Evolutionary conservation across 2,329 filamentous ascomycete genomes (phyloP).

Genomic region (Tolypocladium paradoxum): DNA sequence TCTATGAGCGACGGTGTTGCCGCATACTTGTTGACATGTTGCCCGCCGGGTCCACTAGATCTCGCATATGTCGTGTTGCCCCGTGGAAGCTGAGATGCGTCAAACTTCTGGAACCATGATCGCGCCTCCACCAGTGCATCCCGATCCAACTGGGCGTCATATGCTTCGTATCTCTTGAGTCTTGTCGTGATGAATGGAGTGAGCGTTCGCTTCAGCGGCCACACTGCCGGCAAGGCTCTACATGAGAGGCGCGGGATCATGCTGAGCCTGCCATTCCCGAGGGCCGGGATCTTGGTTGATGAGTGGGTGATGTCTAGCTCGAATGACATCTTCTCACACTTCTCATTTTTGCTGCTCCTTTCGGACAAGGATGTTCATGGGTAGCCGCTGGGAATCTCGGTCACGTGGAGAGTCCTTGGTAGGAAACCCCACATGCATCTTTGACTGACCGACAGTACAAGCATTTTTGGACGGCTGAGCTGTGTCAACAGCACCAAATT

Average conservation of each 20-base stretch:
- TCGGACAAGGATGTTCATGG: background rate
- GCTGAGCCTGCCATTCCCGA: background rate
- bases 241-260: background rate
- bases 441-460: no score
- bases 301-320: background rate
- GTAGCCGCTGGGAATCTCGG: no score
- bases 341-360: background rate
- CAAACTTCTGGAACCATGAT: slow-evolving; percentile 37
- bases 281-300: background rate
- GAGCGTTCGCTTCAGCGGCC: background rate
- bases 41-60: slow-evolving; percentile 51
- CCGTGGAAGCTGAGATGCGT: slow-evolving; percentile 31
- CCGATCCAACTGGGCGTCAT: slow-evolving; percentile 37
- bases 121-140: slow-evolving; percentile 40
- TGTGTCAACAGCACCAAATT: background rate
- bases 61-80: slow-evolving; percentile 43
- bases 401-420: no score
- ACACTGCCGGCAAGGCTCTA: background rate
- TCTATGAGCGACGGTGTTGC: background rate
- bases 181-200: slow-evolving; percentile 4
- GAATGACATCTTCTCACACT: background rate
- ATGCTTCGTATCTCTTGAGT: slow-evolving; percentile 32
- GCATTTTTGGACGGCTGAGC: background rate
- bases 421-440: background rate
- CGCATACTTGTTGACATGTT: slow-evolving; percentile 51